phyloP scores from a whole-genome alignment of 2,329 filamentous ascomycete species.

The Penicillium nordicum region DNA sequence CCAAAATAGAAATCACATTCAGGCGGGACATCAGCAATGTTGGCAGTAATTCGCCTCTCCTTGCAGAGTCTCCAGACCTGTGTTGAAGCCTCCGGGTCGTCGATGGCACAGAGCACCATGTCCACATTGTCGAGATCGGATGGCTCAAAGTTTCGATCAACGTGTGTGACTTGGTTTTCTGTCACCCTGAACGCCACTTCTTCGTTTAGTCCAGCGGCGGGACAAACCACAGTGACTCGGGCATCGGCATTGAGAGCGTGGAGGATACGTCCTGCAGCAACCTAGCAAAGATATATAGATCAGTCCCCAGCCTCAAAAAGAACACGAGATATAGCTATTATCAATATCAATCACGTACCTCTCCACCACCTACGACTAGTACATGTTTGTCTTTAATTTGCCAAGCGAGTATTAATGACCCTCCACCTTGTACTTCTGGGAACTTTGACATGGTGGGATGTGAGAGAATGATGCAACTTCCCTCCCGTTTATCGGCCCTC shows the following conservation, averaged over 20 bases:
- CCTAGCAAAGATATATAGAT: slow-evolving; percentile 53
- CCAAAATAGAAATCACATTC: slow-evolving; percentile 99
- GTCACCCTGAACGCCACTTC: slow-evolving; percentile 82
- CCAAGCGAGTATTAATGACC: slow-evolving; percentile 93
- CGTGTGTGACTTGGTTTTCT: slow-evolving; percentile 70
- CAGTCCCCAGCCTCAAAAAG: slow-evolving; percentile 9
- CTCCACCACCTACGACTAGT: slow-evolving; percentile 90
- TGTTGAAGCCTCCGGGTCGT: slow-evolving; percentile 87
- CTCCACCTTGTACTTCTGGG: slow-evolving; percentile 80
- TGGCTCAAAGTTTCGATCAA: slow-evolving; percentile 80
- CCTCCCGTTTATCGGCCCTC: slow-evolving; percentile 10
- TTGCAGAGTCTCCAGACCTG: slow-evolving; percentile 93
- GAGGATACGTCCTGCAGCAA: slow-evolving; percentile 89
- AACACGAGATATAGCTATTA: slow-evolving; percentile 11
- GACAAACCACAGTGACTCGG: slow-evolving; percentile 79
- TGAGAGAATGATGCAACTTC: slow-evolving; percentile 11
- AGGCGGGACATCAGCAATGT: slow-evolving; percentile 93
- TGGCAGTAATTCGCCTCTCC: slow-evolving; percentile 75
- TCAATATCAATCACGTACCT: slow-evolving; percentile 57
- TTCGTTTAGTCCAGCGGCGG: slow-evolving; percentile 73
- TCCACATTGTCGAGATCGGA: slow-evolving; percentile 76
- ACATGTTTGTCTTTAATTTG: slow-evolving; percentile 86
- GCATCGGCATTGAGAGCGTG: slow-evolving; percentile 95
- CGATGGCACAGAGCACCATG: slow-evolving; percentile 91
- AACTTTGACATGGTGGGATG: slow-evolving; percentile 54